Evolutionary conservation across 768 basidiomycete genomes (phyloP).

Genomic region (Kwoniella heveanensis): DNA sequence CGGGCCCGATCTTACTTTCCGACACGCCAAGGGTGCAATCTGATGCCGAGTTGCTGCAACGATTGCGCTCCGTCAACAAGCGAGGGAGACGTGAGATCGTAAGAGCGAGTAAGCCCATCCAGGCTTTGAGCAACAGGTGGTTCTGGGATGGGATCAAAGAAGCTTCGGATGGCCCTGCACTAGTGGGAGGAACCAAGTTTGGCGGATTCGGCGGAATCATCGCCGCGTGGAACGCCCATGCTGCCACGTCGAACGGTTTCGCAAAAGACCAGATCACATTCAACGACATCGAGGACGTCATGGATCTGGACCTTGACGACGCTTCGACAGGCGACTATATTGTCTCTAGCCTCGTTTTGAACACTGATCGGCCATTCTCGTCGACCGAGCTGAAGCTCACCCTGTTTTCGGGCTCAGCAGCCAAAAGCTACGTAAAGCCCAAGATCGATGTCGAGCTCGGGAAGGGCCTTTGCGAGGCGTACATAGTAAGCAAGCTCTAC

Average conservation of each 20-base stretch:
- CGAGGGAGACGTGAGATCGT: slow-evolving; percentile 20
- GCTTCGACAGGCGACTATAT: slow-evolving; percentile 1
- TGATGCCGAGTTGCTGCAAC: slow-evolving; percentile 16
- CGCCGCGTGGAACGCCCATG: slow-evolving; percentile 38
- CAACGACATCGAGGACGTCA: slow-evolving; percentile 29
- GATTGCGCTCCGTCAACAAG: slow-evolving; percentile 18
- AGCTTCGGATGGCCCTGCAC: slow-evolving; percentile 27
- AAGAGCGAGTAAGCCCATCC: slow-evolving; percentile 15
- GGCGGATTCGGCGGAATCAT: slow-evolving; percentile 25
- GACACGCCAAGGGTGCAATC: slow-evolving; percentile 29
- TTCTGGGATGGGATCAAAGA: slow-evolving; percentile 38
- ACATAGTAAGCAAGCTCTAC: slow-evolving; percentile 26
- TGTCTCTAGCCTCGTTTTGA: not conserved
- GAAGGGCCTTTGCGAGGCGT: slow-evolving; percentile 24
- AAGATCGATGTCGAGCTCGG: slow-evolving; percentile 14
- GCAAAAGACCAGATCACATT: slow-evolving; percentile 26
- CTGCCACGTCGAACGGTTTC: slow-evolving; percentile 6
- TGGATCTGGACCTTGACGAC: slow-evolving; percentile 21
- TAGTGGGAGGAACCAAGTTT: slow-evolving; percentile 21
- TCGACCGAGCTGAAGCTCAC: not conserved
- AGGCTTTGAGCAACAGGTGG: slow-evolving; percentile 29
- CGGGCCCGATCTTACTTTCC: slow-evolving; percentile 40
- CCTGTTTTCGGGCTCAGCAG: not conserved
- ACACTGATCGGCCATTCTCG: slow-evolving; percentile 1
- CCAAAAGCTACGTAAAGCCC: not conserved